These are phyloP conservation scores for Ceriops zippeliana DNA, from an alignment of 345 rosid species.

Conservation along the genomic window DNA sequence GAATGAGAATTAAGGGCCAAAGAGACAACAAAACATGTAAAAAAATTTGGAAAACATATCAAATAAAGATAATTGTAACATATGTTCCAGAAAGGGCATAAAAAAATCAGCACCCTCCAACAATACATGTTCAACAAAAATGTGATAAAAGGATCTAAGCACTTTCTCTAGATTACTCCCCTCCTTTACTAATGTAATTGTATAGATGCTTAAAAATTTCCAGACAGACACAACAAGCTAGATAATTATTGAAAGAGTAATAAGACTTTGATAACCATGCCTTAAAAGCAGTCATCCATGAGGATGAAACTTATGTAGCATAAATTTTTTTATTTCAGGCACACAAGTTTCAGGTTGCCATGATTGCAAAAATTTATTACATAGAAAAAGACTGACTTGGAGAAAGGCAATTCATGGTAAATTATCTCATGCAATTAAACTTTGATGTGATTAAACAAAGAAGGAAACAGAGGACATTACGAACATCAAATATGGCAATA, in stretches of 20 bases:
- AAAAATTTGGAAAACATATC: background rate
- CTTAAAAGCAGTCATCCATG: background rate
- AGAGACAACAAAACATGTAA: background rate
- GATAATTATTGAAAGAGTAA: background rate
- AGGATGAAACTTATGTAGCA: background rate
- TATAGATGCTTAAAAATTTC: background rate
- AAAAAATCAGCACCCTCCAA: constrained; percentile 8
- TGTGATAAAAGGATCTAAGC: background rate
- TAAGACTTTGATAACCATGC: background rate
- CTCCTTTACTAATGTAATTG: background rate
- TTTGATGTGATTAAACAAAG: background rate
- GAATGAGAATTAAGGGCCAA: constrained; percentile 8
- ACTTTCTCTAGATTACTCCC: background rate
- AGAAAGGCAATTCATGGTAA: background rate
- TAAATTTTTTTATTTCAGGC: too few species aligned
- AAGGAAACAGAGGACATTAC: background rate
- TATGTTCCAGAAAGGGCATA: background rate
- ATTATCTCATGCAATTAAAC: background rate
- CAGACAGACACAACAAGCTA: background rate
- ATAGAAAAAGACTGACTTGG: too few species aligned
- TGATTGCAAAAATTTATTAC: too few species aligned
- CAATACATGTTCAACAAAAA: background rate
- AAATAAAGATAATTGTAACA: background rate
- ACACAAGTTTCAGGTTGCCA: too few species aligned
- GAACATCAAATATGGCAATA: background rate